A percentile compares a stretch with the other conserved stretches of the same genome.
These are phyloP conservation scores for Gracilaria gracilis DNA, from an alignment of 23 red algal genomes.

Conservation along the genomic window DNA sequence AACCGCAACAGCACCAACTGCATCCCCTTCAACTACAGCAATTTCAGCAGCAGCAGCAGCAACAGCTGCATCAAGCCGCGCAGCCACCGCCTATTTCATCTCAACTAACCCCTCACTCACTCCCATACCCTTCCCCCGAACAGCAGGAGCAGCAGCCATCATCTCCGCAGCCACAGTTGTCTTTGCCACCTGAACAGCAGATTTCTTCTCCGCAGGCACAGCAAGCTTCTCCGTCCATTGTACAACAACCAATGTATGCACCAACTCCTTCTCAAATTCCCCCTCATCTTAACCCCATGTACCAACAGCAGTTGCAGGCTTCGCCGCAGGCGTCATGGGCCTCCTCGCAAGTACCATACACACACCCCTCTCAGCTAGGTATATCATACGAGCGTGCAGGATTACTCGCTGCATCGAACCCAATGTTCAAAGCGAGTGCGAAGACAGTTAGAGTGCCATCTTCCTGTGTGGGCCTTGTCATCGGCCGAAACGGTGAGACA, in stretches of 20 bases:
- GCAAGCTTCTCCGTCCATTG: background rate
- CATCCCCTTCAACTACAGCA: background rate
- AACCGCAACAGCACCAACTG: background rate
- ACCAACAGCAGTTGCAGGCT: slow-evolving; percentile 26
- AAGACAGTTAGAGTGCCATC: slow-evolving; percentile 76
- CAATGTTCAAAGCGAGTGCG: background rate
- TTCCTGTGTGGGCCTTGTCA: slow-evolving; percentile 70
- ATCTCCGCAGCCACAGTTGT: background rate
- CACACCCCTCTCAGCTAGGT: background rate
- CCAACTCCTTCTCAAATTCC: background rate
- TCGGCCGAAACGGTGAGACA: slow-evolving; percentile 82
- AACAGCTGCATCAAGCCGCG: slow-evolving; percentile 11
- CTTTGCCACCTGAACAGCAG: slow-evolving; percentile 1
- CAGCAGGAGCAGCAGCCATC: background rate
- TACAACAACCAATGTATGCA: slow-evolving; percentile 32
- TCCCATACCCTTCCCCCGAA: background rate
- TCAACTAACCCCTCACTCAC: slow-evolving; percentile 4
- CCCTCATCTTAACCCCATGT: slow-evolving; percentile 28
- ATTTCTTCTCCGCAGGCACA: slow-evolving; percentile 6
- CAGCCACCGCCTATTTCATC: background rate
- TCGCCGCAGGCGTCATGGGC: slow-evolving; percentile 20
- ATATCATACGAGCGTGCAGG: slow-evolving; percentile 12
- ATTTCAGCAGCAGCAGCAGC: slow-evolving; percentile 11
- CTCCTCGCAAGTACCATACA: slow-evolving; percentile 16
- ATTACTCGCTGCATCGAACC: background rate